A percentile compares a stretch with the other conserved stretches of the same genome.
Conservation (phyloP, 1,284 basidiomycete species). For the Trichosporon faecale region DNA sequence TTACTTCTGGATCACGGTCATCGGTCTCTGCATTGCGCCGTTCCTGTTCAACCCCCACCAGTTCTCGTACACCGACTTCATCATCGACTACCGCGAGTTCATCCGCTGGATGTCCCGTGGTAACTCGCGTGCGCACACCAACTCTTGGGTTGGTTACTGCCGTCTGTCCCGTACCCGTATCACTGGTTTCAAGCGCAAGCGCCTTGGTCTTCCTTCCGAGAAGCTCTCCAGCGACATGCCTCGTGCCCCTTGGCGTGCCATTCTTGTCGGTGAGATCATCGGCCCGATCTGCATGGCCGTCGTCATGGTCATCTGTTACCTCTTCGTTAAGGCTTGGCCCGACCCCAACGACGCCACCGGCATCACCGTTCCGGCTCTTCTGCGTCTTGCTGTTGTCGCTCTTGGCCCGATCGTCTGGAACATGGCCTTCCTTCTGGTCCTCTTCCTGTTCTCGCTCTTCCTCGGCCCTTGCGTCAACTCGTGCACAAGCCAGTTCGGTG, state of each 20-base stretch:
- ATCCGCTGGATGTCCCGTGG: conserved; percentile 96
- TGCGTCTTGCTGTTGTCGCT: conserved; percentile 89
- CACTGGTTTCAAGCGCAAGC: conserved; percentile 96
- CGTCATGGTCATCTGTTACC: conserved; percentile 81
- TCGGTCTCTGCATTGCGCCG: conserved; percentile 82
- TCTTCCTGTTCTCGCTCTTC: conserved; percentile 89
- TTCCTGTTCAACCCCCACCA: conserved; percentile 98
- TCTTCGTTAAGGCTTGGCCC: conserved; percentile 67
- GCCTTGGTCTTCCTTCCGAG: conserved; percentile 87
- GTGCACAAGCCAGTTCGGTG: conserved; percentile 78
- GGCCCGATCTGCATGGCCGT: conserved; percentile 79
- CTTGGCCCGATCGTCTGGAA: conserved; percentile 96
- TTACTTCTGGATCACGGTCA: conserved; percentile 92
- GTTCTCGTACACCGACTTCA: conserved; percentile 89
- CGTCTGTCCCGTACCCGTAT: conserved; percentile 90
- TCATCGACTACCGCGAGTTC: conserved; percentile 95
- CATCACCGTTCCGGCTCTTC: conserved; percentile 65
- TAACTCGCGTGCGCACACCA: conserved; percentile 91
- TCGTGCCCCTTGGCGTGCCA: conserved; percentile 82
- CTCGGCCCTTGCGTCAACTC: conserved; percentile 80
- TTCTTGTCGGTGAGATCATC: conserved; percentile 81
- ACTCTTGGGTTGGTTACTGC: conserved; percentile 97
- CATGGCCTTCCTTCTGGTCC: conserved; percentile 74
- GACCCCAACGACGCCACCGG: conserved; percentile 29
- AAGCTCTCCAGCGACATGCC: conserved; percentile 89